Evolutionary conservation across 805 yeast species (phyloP), one percentile per base, ranked within the genome.

Genomic region (Wickerhamomyces ciferrii): DNA sequence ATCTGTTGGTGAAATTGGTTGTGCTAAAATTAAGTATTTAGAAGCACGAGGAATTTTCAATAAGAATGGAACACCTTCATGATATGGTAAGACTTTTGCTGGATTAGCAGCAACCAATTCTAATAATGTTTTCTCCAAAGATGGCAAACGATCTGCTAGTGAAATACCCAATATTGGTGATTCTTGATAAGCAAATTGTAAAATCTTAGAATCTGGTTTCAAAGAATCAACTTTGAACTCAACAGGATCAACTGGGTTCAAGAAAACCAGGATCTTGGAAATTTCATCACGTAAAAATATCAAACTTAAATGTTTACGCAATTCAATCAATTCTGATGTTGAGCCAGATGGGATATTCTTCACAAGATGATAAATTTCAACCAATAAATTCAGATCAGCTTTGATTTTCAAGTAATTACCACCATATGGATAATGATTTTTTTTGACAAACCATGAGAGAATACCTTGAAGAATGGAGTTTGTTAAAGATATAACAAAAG

Each of bases 341-440:
- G 31, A 27, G 4, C 31, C 31, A 10, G 31, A 27, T 27, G 43
- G 31, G 34, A 54, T 31, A 4, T 15, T 5, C 15, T 35, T 49
- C 20, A 56, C 43, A 45, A 49, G 49, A 63, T 61, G 35, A 52
- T 58, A 50, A 59, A 86, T 72, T 21, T 76, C 81, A 25, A 73
- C 68, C 53, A 92, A 68, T 43, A 83, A 65, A 5, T 73, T 69
- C 55, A 76, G 72, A 56, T 91, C 96, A 1, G 88, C 78, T 52
- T 81, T 82, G 43, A 83, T 80, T 59, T 81, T 81, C 51, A 87
- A 65, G 39, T 78, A 72, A 59, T 92, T 89, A 11, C 89, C 84
- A 3, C 99, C 98, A 67, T 75, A 90, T 15, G 98, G 97, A 69
- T 84, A 84, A 4, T 75, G 69, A 2, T 79, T 71, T 19, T 78